phyloP scores from a whole-genome alignment of 1,284 basidiomycete species.

The Stereum hirsutum region DNA sequence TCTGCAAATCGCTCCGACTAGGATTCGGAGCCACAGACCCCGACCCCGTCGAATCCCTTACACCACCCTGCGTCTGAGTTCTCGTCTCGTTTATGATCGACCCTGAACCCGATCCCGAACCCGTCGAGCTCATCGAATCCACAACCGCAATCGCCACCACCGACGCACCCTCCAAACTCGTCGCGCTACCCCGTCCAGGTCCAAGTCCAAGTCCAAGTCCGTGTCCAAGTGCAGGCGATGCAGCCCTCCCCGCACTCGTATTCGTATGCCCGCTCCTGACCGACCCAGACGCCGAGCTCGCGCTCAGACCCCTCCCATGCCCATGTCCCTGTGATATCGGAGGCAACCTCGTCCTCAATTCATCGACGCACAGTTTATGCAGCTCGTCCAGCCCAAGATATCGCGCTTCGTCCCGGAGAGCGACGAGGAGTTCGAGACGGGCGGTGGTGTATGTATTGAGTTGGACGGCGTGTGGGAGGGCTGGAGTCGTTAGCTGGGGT shows the following conservation, averaged over 20 bases:
- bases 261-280: conserved; percentile 22
- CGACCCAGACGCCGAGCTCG: conserved; percentile 17
- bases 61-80: too few species aligned
- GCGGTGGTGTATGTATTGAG: conserved; percentile 34
- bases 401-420: conserved; percentile 65
- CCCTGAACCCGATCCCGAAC: too few species aligned
- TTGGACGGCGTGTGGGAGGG: conserved; percentile 51
- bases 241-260: conserved; percentile 17
- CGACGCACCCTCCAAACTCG: too few species aligned
- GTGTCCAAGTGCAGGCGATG: not conserved
- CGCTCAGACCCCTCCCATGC: too few species aligned
- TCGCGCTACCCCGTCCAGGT: conserved; percentile 49
- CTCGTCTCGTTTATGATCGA: too few species aligned
- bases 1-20: too few species aligned
- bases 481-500: conserved; percentile 34
- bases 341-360: conserved; percentile 38
- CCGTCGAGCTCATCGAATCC: too few species aligned
- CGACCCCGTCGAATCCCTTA: too few species aligned
- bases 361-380: conserved; percentile 53
- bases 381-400: conserved; percentile 60
- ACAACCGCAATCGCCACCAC: too few species aligned
- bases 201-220: conserved; percentile 24
- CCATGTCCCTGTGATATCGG: too few species aligned
- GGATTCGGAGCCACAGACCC: too few species aligned
- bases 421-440: conserved; percentile 55